Conservation (phyloP, 2,329 filamentous ascomycete species). For the Colletotrichum viniferum region DNA sequence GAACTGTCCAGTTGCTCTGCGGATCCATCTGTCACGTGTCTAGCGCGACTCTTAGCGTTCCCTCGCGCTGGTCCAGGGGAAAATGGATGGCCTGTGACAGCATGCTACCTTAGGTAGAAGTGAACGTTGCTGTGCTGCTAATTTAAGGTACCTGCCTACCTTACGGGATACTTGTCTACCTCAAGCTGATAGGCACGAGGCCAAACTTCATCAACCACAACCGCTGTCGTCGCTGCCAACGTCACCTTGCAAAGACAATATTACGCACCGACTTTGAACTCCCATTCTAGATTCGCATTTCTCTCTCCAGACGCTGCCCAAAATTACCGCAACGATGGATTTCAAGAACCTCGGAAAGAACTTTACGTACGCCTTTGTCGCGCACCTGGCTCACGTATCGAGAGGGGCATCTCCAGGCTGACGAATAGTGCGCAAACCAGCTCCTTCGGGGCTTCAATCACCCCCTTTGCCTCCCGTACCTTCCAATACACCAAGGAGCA, state of each 20-base stretch:
- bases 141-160: slow-evolving; percentile 3
- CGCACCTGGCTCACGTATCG: slow-evolving; percentile 2
- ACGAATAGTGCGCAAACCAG: slow-evolving; percentile 37
- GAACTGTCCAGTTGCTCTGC: background rate
- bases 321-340: slow-evolving; percentile 50
- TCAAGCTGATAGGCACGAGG: slow-evolving; percentile 11
- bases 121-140: background rate
- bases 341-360: slow-evolving; percentile 64
- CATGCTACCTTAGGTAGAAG: background rate
- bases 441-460: slow-evolving; percentile 78
- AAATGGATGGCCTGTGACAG: slow-evolving; percentile 13
- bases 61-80: background rate
- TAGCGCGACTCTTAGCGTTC: background rate
- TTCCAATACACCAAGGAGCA: slow-evolving; percentile 99
- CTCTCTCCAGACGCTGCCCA: background rate
- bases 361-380: slow-evolving; percentile 51
- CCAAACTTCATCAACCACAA: slow-evolving; percentile 8
- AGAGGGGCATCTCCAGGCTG: background rate
- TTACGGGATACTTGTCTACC: slow-evolving; percentile 18
- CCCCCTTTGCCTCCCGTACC: slow-evolving; percentile 90
- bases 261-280: background rate
- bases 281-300: background rate
- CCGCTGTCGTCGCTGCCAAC: background rate
- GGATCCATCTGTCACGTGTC: background rate
- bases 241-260: background rate